Evolutionary conservation across 2,329 filamentous ascomycete genomes (phyloP), one percentile per base, ranked within the genome.

Genomic region (Apiospora arundinis): DNA sequence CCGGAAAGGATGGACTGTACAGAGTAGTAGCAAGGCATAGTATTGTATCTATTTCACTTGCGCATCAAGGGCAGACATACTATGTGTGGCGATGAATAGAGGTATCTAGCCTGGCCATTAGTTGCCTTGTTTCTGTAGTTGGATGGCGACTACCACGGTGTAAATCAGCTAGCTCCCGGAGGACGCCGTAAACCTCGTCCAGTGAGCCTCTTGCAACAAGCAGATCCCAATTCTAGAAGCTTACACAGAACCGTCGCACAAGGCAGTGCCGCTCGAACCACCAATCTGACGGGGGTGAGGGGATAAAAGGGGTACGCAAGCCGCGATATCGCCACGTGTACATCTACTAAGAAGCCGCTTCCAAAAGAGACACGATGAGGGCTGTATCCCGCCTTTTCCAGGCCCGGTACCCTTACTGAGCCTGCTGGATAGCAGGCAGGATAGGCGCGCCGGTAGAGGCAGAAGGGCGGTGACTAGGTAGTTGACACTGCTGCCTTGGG

Each of bases 381-480:
- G 9, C 32, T 11, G 16, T 4, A 5, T 40, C 11, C 56, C 56
- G 56, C 56, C 56, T 63, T 40, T 63, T 63, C 56, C 40, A 21
- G 18, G 18, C 56, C 16, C 28, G 12, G 32, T 32, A 12, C 32
- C 8, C n/a, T 32, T 32, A 18, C 56, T 40, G 56, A n/a, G 5
- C n/a, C 56, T 32, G 18, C 56, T 40, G 56, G n/a, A 14, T 4
- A 23, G 32, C 56, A 9, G 32, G 37, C 18, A 40, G n/a, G 56
- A 40, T 28, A 40, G 18, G 12, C 28, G 14, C n/a, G 18, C 8
- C n/a, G 21, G 21, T 11, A 21, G 56, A n/a, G 32, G 56, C 56
- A 32, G 56, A 63, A 63, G 56, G 56, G 56, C 56, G 56, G 56
- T 63, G 56, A 63, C 56, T 63, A n/a, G 56, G 56, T 40, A 63